Percentiles rank a stretch among this genome's conserved stretches.
Conservation (phyloP, 805 yeast genomes). For the Metschnikowia lochheadii region DNA sequence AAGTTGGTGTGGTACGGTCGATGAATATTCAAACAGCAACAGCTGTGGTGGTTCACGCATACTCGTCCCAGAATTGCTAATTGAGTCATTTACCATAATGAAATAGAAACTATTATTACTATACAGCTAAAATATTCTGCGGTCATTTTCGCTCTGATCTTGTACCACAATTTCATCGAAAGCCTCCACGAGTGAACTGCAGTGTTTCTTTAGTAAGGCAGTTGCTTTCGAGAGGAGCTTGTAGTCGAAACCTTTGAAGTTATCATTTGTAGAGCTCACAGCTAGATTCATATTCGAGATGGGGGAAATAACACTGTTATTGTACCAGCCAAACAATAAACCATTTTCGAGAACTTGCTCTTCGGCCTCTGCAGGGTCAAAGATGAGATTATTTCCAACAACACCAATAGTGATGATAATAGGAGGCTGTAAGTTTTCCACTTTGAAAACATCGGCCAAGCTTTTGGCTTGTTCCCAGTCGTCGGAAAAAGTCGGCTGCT, state of each 20-base stretch:
- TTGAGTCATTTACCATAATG: background rate
- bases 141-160: slow-evolving; percentile 30
- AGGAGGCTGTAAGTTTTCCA: slow-evolving; percentile 58
- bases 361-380: slow-evolving; percentile 89
- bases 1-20: slow-evolving; percentile 85
- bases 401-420: slow-evolving; percentile 72
- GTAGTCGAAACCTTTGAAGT: slow-evolving; percentile 54
- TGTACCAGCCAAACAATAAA: slow-evolving; percentile 64
- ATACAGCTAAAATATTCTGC: slow-evolving; percentile 11
- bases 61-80: slow-evolving; percentile 63
- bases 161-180: slow-evolving; percentile 45
- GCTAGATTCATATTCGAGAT: slow-evolving; percentile 64
- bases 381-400: slow-evolving; percentile 60
- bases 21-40: slow-evolving; percentile 98
- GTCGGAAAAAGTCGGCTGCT: slow-evolving; percentile 86
- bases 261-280: slow-evolving; percentile 39
- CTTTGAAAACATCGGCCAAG: slow-evolving; percentile 34
- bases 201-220: slow-evolving; percentile 55
- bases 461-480: slow-evolving; percentile 66
- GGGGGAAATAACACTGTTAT: slow-evolving; percentile 69
- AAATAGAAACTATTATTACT: background rate
- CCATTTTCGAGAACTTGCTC: slow-evolving; percentile 87
- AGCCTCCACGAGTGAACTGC: slow-evolving; percentile 58
- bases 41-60: slow-evolving; percentile 90
- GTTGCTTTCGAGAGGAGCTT: slow-evolving; percentile 48